Evolutionary conservation across 345 rosid species (phyloP), one percentile per base, ranked within the genome.

Genomic region (Crucihimalaya himalaica): DNA sequence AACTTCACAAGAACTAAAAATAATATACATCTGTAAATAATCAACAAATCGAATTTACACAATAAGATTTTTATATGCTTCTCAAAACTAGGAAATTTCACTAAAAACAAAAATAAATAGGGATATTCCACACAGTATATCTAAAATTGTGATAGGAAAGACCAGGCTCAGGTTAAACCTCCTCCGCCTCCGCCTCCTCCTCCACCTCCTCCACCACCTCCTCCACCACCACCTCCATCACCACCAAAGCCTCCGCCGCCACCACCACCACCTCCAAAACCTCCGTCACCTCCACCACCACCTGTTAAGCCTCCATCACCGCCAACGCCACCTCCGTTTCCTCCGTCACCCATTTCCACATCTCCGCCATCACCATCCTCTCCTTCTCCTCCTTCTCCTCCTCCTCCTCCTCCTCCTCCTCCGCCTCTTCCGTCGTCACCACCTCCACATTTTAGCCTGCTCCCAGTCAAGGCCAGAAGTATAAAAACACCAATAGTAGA

Each of bases 241-340:
- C 63, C 63, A 35, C 25, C 46, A 34, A 27, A 53, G 1, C 64
- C 45, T 1, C 63, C 63, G 0, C 64, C 73, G 3, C 37, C 66
- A 1, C 39, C 64, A 4, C 74, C 74, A 0, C 37, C 66, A 56
- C 61, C 79, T 0, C 58, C 66, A 50, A 29, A 19, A 4, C 63
- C 50, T 8, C 56, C 48, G 4, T n/a, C 78, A 27, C 65, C 63
- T 32, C 78, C 78, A 6, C 67, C 58, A 50, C 52, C 61, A 71
- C 32, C 53, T 35, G 13, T 51, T 5, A 50, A 18, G 27, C 69
- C 61, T 13, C 25, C 25, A 23, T 23, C 25, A 23, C 25, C 0
- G 25, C 62, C 76, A 50, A 50, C 65, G 20, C 47, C 47, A 28
- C 27, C 53, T 16, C 39, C 62, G 13, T 19, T 27, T 46, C 43